phyloP scores from a whole-genome alignment of 768 basidiomycete genomes.

The Russula earlei region DNA sequence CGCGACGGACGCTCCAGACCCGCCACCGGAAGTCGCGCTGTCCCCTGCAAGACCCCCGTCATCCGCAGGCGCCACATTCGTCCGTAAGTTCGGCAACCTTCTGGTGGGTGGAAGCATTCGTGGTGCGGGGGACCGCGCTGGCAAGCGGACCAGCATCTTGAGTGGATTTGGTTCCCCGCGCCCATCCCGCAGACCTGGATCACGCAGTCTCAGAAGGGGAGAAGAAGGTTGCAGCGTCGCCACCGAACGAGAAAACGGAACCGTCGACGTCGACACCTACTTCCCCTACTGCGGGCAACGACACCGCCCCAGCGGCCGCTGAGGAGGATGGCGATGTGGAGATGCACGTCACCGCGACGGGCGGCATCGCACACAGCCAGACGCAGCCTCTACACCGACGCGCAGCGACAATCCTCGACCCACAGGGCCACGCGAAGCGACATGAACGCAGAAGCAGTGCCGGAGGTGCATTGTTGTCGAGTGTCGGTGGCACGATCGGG shows the following conservation, averaged over 20 bases:
- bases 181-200: conserved; percentile 8
- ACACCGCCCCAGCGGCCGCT: background rate
- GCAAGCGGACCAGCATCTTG: conserved; percentile 17
- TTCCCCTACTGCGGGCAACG: background rate
- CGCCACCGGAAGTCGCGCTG: conserved; percentile 13
- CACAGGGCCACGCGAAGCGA: conserved; percentile 47
- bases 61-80: conserved; percentile 17
- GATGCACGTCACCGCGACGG: conserved; percentile 19
- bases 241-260: conserved; percentile 18
- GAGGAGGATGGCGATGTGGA: background rate
- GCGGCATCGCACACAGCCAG: conserved; percentile 30
- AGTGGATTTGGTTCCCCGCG: conserved; percentile 13
- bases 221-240: conserved; percentile 24
- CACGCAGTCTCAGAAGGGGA: conserved; percentile 5
- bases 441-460: conserved; percentile 76
- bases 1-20: conserved; percentile 23
- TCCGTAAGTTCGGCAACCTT: conserved; percentile 22
- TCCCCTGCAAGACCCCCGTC: conserved; percentile 7
- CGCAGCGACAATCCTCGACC: conserved; percentile 70
- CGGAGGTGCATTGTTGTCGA: conserved; percentile 49
- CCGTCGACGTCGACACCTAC: background rate
- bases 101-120: conserved; percentile 15
- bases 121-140: conserved; percentile 16
- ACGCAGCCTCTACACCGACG: conserved; percentile 62
- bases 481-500: conserved; percentile 45